Base-by-base conservation (phyloP, 495 filamentous ascomycete genomes). In the Penicillium lividum region DNA sequence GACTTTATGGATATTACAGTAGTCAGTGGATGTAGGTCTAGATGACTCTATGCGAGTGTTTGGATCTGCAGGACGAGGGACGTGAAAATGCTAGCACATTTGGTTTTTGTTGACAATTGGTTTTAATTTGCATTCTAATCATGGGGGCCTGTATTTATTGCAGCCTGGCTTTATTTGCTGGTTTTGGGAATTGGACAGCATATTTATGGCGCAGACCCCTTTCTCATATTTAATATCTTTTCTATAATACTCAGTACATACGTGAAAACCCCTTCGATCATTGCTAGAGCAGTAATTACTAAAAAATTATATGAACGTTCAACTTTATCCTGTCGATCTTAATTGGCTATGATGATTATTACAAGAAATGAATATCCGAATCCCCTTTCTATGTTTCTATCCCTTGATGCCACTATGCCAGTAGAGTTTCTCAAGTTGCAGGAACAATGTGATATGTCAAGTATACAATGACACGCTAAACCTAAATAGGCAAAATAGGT, bases 161-260 rank as follows among this genome's bases (percentile, higher is more conserved):
- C 36, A 36, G 38, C 25, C 43, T 48, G 58, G 42, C 31, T 40
- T 15, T 38, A 46, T 53, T 38, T 45, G 25, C 49, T 55, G 54
- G 46, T 63, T 51, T 42, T 54, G 30, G 51, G 56, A 65, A 61
- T 59, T 50, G 47, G 51, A 58, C 27, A 54, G 57, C 60, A 69
- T 68, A 53, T 54, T 42, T 50, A 60, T 51, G 64, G 71, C 72
- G 68, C 63, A 67, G 25, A 29, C 15, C 58, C 57, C 68, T 48
- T 54, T 68, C 47, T 49, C 46, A 53, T 54, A 60, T 28, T 59
- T 56, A 30, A 47, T 54, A 42, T 30, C 56, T 25, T n/a, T 54
- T 40, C 49, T 55, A 61, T 68, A 70, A 65, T 60, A 45, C 43
- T 53, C 44, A 55, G 63, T 65, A 64, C 64, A 72, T 67, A 64